Percentiles rank a stretch among this genome's conserved stretches.
Evolutionary conservation across 306 rosid species (phyloP).

Genomic region (Malus asiatica): DNA sequence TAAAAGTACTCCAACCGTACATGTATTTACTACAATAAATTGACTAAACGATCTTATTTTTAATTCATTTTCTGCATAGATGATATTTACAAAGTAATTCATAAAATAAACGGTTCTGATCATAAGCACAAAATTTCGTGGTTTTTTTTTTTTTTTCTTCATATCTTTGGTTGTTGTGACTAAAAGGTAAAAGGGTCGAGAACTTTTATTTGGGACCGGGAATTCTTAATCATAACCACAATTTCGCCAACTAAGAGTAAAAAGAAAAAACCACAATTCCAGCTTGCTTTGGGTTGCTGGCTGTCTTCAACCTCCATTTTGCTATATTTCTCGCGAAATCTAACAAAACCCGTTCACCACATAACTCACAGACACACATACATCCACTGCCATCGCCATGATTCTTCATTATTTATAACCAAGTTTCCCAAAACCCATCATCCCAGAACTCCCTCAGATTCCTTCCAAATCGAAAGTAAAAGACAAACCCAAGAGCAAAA

Average conservation of each 20-base stretch:
- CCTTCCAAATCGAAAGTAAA: not conserved
- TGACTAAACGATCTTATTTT: no score
- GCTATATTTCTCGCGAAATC: slow-evolving; percentile 17
- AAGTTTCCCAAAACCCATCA: not conserved
- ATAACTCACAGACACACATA: not conserved
- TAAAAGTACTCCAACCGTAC: no score
- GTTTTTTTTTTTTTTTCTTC: no score
- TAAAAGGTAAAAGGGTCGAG: not conserved
- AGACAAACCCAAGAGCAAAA: not conserved
- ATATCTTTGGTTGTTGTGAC: no score
- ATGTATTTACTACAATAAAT: no score
- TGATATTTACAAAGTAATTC: no score
- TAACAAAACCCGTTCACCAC: slow-evolving; percentile 4
- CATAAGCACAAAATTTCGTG: no score
- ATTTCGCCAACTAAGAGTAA: not conserved
- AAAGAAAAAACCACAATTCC: slow-evolving; percentile 12
- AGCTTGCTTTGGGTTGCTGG: slow-evolving; percentile 20
- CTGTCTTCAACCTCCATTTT: slow-evolving; percentile 10
- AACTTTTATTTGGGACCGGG: not conserved
- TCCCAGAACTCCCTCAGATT: not conserved
- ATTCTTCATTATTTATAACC: not conserved
- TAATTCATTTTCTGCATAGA: no score
- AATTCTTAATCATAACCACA: not conserved
- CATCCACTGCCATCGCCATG: not conserved
- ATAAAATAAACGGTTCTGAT: no score